Percentiles rank a stretch among this genome's conserved stretches.
These are phyloP conservation scores for Pestalotiopsis sp. DNA, from an alignment of 2,329 filamentous ascomycete species.

Conservation along the genomic window DNA sequence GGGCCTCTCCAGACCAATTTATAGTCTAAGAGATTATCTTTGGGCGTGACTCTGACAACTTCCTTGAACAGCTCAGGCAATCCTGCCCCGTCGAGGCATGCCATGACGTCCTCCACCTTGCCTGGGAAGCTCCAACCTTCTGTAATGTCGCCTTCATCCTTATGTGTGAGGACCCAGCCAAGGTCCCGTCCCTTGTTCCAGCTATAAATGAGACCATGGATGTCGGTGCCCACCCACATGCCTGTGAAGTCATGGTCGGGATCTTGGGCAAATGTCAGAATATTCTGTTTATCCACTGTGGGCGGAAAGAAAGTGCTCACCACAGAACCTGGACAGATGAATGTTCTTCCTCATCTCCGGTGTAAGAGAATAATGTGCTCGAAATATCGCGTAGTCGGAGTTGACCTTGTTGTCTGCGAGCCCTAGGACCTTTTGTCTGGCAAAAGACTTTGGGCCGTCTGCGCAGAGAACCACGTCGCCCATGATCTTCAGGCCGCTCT, in stretches of 20 bases:
- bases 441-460: conserved; percentile 37
- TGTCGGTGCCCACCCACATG: conserved; percentile 6
- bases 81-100: conserved; percentile 27
- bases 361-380: conserved; percentile 28
- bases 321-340: background rate
- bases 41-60: conserved; percentile 25
- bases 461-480: conserved; percentile 36
- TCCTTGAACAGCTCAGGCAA: conserved; percentile 34
- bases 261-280: background rate
- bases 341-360: background rate
- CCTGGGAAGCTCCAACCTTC: conserved; percentile 42
- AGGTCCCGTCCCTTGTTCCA: conserved; percentile 8
- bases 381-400: conserved; percentile 25
- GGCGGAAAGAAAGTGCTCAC: background rate
- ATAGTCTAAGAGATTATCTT: conserved; percentile 20
- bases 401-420: conserved; percentile 22
- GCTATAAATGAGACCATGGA: conserved; percentile 6
- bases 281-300: background rate
- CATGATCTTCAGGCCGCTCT: conserved; percentile 18
- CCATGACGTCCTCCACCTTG: conserved; percentile 38
- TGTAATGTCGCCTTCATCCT: conserved; percentile 42
- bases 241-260: conserved; percentile 8
- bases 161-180: conserved; percentile 23
- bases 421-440: conserved; percentile 31
- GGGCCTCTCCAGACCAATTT: conserved; percentile 25